Conservation (phyloP, 352 stramenopile species). For the Nothophytophthora sp. region DNA sequence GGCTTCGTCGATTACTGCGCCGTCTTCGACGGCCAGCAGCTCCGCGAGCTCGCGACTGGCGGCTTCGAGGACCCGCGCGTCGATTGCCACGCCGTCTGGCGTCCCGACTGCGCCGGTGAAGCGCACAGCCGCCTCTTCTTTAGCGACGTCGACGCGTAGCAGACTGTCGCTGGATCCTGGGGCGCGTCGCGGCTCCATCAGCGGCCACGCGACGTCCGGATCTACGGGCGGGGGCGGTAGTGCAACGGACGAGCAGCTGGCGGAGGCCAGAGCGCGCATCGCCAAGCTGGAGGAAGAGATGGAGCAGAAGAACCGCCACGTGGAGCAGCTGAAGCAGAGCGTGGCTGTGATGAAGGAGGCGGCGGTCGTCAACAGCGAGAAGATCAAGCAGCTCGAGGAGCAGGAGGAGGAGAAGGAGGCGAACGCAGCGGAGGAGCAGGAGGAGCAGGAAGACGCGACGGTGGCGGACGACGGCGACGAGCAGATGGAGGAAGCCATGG, state of each 20-base stretch:
- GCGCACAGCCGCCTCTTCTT: neutral
- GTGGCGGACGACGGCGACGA: constrained; percentile 23
- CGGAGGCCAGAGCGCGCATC: constrained; percentile 49
- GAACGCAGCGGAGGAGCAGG: constrained; percentile 8
- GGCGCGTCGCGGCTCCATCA: constrained; percentile 7
- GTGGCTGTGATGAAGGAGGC: constrained; percentile 51
- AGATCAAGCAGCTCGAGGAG: constrained; percentile 31
- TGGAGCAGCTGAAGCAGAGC: constrained; percentile 72
- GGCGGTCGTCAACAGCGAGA: constrained; percentile 20
- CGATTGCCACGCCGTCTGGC: constrained; percentile 17
- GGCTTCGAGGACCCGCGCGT: constrained; percentile 13
- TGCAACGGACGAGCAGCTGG: constrained; percentile 46
- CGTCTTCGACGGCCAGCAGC: neutral
- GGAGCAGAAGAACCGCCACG: constrained; percentile 66
- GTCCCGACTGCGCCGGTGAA: constrained; percentile 1
- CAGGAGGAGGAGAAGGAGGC: constrained; percentile 20
- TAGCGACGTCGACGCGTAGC: too few relatives aligned
- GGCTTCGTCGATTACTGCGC: constrained; percentile 9
- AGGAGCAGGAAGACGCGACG: constrained; percentile 8
- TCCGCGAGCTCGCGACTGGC: constrained; percentile 14
- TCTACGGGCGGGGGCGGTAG: constrained; percentile 1
- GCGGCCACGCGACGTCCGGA: constrained; percentile 6
- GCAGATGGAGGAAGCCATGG: constrained; percentile 32
- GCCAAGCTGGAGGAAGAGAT: constrained; percentile 67
- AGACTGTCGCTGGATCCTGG: constrained; percentile 32